A percentile compares a stretch with the other conserved stretches of the same genome.
Conservation (phyloP, 148 eudicot genomes). For the Fagopyrum esculentum region DNA sequence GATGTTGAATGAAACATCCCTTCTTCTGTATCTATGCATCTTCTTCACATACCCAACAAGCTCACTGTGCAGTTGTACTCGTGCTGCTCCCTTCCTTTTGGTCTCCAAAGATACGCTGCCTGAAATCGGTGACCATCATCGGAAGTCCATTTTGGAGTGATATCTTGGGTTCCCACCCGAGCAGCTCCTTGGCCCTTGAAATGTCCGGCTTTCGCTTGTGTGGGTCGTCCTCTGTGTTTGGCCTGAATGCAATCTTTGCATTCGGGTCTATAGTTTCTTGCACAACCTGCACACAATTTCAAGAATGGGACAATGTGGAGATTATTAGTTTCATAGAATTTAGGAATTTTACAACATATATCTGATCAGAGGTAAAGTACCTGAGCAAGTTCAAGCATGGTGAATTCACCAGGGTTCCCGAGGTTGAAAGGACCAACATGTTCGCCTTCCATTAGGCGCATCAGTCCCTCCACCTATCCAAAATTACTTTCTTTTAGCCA, state of each 20-base stretch:
- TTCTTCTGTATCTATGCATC: neutral
- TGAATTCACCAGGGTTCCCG: slow-evolving; percentile 96
- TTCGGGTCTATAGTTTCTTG: slow-evolving; percentile 96
- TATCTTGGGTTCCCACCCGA: slow-evolving; percentile 96
- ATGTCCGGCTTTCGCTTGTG: slow-evolving; percentile 97
- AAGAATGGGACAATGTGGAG: neutral
- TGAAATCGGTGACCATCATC: slow-evolving; percentile 78
- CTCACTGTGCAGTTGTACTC: neutral
- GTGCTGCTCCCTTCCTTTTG: slow-evolving; percentile 38
- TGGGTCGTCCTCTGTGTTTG: slow-evolving; percentile 95
- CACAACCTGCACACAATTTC: slow-evolving; percentile 49
- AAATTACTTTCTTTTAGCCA: neutral
- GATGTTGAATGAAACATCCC: neutral
- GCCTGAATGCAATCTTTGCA: slow-evolving; percentile 68
- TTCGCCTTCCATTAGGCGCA: slow-evolving; percentile 98
- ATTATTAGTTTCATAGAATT: neutral
- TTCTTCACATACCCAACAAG: neutral
- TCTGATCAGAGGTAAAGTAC: slow-evolving; percentile 21
- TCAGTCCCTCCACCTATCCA: slow-evolving; percentile 81
- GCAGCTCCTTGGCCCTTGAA: slow-evolving; percentile 72
- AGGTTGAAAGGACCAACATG: slow-evolving; percentile 97
- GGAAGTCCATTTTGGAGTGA: slow-evolving; percentile 84
- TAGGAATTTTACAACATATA: neutral
- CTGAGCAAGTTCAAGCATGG: slow-evolving; percentile 99
- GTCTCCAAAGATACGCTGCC: slow-evolving; percentile 87